These are phyloP conservation scores for Tetrapisispora pingtungensis DNA, from an alignment of 805 yeast species.

Conservation along the genomic window DNA sequence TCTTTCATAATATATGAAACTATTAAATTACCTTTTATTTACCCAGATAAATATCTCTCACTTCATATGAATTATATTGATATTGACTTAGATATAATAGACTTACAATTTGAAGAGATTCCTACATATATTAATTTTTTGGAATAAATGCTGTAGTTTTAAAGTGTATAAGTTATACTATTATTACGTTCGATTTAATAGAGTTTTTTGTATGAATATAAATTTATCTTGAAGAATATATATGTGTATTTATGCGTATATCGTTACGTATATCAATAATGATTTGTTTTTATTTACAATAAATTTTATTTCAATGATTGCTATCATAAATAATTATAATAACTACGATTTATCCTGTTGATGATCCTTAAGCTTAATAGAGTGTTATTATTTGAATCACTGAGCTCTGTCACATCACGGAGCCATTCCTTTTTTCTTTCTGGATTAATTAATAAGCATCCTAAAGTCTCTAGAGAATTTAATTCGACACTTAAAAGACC, in stretches of 20 bases:
- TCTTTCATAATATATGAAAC: no score
- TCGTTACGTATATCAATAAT: not conserved
- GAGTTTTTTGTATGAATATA: not conserved
- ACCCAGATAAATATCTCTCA: no score
- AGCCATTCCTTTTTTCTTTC: conserved; percentile 44
- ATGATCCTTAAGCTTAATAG: conserved; percentile 38
- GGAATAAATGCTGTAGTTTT: not conserved
- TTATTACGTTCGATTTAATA: not conserved
- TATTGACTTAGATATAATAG: no score
- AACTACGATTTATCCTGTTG: conserved; percentile 52
- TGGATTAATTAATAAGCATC: conserved; percentile 41
- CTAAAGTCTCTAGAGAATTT: conserved; percentile 43
- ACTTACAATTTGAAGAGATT: no score
- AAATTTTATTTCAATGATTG: not conserved
- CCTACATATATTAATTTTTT: no score
- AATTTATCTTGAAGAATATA: not conserved
- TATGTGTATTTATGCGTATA: not conserved
- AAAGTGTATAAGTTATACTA: no score
- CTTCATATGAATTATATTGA: no score
- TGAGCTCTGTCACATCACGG: conserved; percentile 53
- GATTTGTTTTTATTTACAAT: not conserved
- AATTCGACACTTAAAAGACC: conserved; percentile 64
- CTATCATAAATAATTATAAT: conserved; percentile 31
- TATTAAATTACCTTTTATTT: no score
- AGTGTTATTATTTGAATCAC: conserved; percentile 31